Percentiles rank a stretch among this genome's conserved stretches.
These are phyloP conservation scores for Drosera capensis DNA, from an alignment of 148 eudicot species.

Conservation along the genomic window DNA sequence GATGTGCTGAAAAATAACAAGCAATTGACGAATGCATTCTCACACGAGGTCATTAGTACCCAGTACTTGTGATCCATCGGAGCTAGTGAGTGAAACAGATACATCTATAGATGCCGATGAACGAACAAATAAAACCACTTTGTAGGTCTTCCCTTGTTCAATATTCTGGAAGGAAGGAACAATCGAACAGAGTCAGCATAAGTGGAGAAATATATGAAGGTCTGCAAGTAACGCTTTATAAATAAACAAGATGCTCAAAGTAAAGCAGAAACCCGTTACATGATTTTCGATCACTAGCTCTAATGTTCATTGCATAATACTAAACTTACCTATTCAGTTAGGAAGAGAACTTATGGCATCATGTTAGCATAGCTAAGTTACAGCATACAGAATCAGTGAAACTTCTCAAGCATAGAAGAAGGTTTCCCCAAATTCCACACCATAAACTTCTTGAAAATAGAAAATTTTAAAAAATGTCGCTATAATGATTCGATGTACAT, in stretches of 20 bases:
- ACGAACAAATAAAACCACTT: constrained; percentile 56
- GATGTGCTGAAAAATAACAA: too few relatives aligned
- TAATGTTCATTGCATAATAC: too few relatives aligned
- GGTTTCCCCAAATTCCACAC: too few relatives aligned
- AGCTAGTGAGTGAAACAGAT: constrained; percentile 48
- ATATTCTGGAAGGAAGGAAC: constrained; percentile 47
- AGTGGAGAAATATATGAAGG: background rate
- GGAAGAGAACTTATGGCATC: too few relatives aligned
- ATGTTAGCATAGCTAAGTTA: too few relatives aligned
- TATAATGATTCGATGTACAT: too few relatives aligned
- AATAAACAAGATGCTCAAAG: background rate
- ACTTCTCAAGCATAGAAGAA: too few relatives aligned
- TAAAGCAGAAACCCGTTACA: background rate
- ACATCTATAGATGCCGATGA: constrained; percentile 45
- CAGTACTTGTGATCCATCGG: constrained; percentile 41
- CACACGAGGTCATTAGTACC: constrained; percentile 51
- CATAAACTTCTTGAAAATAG: too few relatives aligned
- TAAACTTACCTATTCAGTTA: too few relatives aligned
- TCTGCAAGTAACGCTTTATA: background rate
- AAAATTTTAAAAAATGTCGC: too few relatives aligned
- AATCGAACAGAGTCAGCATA: background rate
- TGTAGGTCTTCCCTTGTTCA: constrained; percentile 72
- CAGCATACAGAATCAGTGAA: too few relatives aligned
- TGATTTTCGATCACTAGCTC: too few relatives aligned
- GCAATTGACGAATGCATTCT: constrained; percentile 14